phyloP scores from a whole-genome alignment of 108 stramenopile species.

The Poteriospumella lacustris region DNA sequence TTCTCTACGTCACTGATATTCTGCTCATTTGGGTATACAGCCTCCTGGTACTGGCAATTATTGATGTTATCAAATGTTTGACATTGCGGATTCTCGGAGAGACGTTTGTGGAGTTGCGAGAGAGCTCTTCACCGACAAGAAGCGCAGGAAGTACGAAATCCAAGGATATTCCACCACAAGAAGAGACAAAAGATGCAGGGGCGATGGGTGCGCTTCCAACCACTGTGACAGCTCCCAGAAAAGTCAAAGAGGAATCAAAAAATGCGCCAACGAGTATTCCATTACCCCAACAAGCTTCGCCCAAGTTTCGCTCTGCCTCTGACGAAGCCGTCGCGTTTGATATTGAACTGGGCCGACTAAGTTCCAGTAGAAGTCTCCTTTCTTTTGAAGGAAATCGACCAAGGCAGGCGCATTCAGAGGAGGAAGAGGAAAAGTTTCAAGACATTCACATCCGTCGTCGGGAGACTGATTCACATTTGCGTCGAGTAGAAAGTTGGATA shows the following conservation, averaged over 20 bases:
- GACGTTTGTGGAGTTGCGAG: not conserved
- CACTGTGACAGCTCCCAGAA: not conserved
- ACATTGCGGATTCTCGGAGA: not conserved
- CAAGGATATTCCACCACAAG: not conserved
- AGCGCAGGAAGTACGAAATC: not conserved
- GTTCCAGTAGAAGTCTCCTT: too few species aligned
- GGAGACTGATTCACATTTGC: too few species aligned
- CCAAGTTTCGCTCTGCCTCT: too few species aligned
- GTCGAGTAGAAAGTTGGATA: too few species aligned
- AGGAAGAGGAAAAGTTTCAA: too few species aligned
- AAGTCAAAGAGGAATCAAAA: not conserved
- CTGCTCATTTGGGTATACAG: not conserved
- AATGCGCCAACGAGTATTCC: not conserved
- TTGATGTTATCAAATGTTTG: not conserved
- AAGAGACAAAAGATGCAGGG: not conserved
- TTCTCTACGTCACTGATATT: not conserved
- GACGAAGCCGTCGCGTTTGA: too few species aligned
- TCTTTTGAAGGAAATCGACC: too few species aligned
- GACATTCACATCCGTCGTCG: too few species aligned
- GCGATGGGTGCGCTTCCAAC: not conserved
- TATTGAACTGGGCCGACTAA: too few species aligned
- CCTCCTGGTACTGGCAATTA: not conserved
- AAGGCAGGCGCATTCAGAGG: too few species aligned
- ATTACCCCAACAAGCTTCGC: not conserved
- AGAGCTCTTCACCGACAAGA: not conserved